phyloP scores from a whole-genome alignment of 2,329 filamentous ascomycete species.

The Sporothrix dimorphospora region DNA sequence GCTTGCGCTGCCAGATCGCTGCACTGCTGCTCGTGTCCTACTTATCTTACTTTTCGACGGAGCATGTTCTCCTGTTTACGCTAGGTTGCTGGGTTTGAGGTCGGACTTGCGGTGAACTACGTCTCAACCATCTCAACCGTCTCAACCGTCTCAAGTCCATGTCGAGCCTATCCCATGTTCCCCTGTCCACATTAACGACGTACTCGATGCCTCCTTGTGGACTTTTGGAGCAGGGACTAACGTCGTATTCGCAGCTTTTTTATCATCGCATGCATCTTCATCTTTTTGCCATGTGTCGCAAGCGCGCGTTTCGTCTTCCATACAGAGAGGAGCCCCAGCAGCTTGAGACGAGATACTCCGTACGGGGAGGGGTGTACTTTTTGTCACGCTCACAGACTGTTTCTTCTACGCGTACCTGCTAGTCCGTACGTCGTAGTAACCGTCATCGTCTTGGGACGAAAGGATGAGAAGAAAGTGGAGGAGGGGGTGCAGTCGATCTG shows the following conservation, averaged over 20 bases:
- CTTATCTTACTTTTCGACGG: background rate
- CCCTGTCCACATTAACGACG: background rate
- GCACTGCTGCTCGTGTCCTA: background rate
- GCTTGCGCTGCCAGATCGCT: background rate
- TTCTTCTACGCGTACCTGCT: too few species aligned
- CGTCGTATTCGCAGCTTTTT: background rate
- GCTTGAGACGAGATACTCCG: too few species aligned
- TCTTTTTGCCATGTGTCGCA: conserved; percentile 6
- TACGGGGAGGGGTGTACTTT: background rate
- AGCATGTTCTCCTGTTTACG: conserved; percentile 6
- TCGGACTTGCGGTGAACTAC: background rate
- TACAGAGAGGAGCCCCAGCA: background rate
- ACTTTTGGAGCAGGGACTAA: background rate
- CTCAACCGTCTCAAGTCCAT: conserved; percentile 1
- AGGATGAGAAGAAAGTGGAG: background rate
- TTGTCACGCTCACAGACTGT: background rate
- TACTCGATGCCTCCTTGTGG: background rate
- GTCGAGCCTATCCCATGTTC: background rate
- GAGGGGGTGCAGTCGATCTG: background rate
- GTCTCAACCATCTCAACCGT: too few species aligned
- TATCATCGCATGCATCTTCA: background rate
- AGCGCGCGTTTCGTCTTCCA: conserved; percentile 19
- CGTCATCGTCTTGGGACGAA: too few species aligned
- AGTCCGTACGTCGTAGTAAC: too few species aligned
- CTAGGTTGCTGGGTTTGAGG: background rate